A percentile compares a stretch with the other conserved stretches of the same genome.
Conservation (phyloP, 768 basidiomycete species). For the Kwoniella bestiolae region DNA sequence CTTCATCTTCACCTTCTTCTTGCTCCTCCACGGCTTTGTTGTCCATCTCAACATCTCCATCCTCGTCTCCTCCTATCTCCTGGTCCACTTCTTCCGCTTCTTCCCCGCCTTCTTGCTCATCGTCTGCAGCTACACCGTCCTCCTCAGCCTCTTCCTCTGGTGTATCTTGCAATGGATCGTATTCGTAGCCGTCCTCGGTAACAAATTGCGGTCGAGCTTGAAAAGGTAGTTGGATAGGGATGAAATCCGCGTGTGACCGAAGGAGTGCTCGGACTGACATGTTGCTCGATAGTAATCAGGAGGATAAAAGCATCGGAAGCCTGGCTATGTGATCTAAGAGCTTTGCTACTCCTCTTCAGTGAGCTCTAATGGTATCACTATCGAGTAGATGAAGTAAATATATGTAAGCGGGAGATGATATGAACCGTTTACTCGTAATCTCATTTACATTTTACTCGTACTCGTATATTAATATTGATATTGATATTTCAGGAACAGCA, state of each 20-base stretch:
- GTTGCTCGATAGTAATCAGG: background rate
- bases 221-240: conserved; percentile 33
- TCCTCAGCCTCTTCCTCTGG: conserved; percentile 7
- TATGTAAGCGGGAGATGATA: no score
- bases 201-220: conserved; percentile 35
- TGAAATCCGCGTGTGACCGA: conserved; percentile 19
- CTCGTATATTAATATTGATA: background rate
- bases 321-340: no score
- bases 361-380: no score
- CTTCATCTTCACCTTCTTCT: conserved; percentile 23
- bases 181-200: conserved; percentile 36
- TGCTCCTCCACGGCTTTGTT: conserved; percentile 18
- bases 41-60: conserved; percentile 43
- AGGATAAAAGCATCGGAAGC: no score
- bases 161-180: background rate
- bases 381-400: no score
- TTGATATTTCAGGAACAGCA: conserved; percentile 18
- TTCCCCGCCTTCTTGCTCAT: conserved; percentile 12
- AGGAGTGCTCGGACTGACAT: conserved; percentile 15
- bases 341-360: no score
- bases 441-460: no score
- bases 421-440: no score
- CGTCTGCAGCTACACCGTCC: conserved; percentile 4
- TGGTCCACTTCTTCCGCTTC: conserved; percentile 20
- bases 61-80: conserved; percentile 32